phyloP scores from a whole-genome alignment of 2,329 filamentous ascomycete species.

The Graphium sp. region DNA sequence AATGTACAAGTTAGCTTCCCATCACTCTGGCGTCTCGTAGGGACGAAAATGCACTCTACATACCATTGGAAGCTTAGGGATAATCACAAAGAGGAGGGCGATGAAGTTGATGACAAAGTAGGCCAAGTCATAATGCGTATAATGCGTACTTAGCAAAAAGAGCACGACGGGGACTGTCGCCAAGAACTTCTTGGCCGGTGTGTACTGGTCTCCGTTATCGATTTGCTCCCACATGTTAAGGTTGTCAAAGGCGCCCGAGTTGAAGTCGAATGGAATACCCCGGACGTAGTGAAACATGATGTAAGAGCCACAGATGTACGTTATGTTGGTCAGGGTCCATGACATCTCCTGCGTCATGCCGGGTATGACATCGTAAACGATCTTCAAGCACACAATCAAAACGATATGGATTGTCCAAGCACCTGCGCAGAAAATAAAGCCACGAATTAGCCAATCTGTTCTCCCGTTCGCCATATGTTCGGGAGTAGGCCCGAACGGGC shows the following conservation, averaged over 20 bases:
- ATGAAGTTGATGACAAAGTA: slow-evolving; percentile 97
- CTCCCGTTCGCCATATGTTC: too few species aligned
- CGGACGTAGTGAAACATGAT: slow-evolving; percentile 99
- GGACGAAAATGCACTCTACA: slow-evolving; percentile 19
- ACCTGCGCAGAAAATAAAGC: slow-evolving; percentile 32
- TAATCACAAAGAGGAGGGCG: slow-evolving; percentile 80
- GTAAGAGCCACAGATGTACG: slow-evolving; percentile 97
- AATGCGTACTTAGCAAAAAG: slow-evolving; percentile 94
- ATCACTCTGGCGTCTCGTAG: too few species aligned
- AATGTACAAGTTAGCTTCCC: slow-evolving; percentile 10
- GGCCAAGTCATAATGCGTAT: slow-evolving; percentile 92
- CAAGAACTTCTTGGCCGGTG: slow-evolving; percentile 94
- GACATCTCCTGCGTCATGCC: slow-evolving; percentile 95
- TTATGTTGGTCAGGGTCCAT: slow-evolving; percentile 97
- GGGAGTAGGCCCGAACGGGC: too few species aligned
- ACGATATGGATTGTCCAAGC: slow-evolving; percentile 97
- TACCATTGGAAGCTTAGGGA: slow-evolving; percentile 92
- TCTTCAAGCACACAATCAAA: slow-evolving; percentile 79
- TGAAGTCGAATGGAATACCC: slow-evolving; percentile 97
- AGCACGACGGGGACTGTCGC: slow-evolving; percentile 86
- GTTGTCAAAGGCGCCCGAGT: slow-evolving; percentile 95
- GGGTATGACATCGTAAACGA: slow-evolving; percentile 92
- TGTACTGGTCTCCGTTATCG: slow-evolving; percentile 97
- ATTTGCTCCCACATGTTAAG: slow-evolving; percentile 99
- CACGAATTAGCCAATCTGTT: too few species aligned